These are phyloP conservation scores for Nowakowskiella sp. DNA, from an alignment of 192 early-diverging fungal species.

Conservation along the genomic window DNA sequence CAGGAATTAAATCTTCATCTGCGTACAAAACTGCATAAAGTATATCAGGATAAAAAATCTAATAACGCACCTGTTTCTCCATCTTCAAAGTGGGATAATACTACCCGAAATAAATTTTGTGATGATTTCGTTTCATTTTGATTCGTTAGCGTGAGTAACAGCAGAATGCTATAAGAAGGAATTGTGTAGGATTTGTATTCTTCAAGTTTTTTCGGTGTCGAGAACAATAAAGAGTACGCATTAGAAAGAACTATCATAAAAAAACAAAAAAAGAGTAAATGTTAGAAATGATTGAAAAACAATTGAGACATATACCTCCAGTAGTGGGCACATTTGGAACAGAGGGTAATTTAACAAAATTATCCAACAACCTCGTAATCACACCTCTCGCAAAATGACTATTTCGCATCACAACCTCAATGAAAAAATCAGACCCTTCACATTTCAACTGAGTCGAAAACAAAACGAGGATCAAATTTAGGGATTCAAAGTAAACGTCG, in stretches of 20 bases:
- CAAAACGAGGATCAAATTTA: constrained; percentile 56
- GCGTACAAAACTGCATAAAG: background rate
- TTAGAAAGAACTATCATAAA: constrained; percentile 44
- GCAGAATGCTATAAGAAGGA: constrained; percentile 51
- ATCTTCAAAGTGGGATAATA: constrained; percentile 8
- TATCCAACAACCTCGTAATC: constrained; percentile 42
- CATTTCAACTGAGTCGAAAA: constrained; percentile 56
- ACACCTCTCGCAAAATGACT: constrained; percentile 54
- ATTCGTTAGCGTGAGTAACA: constrained; percentile 50
- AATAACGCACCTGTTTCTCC: constrained; percentile 19
- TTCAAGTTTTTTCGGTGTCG: constrained; percentile 31
- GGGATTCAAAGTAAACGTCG: constrained; percentile 59
- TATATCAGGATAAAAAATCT: background rate
- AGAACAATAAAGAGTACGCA: constrained; percentile 62
- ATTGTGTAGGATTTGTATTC: constrained; percentile 44
- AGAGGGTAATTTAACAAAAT: constrained; percentile 42
- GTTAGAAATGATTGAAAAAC: constrained; percentile 4
- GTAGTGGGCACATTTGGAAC: constrained; percentile 30
- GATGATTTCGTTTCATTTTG: constrained; percentile 4
- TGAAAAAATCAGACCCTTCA: constrained; percentile 5
- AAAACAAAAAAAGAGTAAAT: constrained; percentile 5
- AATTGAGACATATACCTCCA: constrained; percentile 26
- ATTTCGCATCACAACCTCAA: background rate
- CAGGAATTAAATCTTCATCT: constrained; percentile 4
- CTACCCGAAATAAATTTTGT: background rate